Percentiles rank a stretch among this genome's conserved stretches.
These are phyloP conservation scores for Petrea volubilis DNA, from an alignment of 257 asterid genomes.

Conservation along the genomic window DNA sequence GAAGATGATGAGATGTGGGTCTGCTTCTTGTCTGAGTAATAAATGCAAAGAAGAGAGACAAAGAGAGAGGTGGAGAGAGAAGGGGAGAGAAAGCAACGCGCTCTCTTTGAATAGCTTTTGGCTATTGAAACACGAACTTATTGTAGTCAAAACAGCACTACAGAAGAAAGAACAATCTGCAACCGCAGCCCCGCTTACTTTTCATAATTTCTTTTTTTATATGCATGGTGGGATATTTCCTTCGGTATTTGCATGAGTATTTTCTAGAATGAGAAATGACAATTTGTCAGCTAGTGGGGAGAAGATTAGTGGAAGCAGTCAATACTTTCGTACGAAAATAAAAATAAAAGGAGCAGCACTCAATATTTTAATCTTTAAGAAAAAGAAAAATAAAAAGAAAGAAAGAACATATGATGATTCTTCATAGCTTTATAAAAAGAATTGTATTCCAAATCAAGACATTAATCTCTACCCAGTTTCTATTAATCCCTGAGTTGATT, in stretches of 20 bases:
- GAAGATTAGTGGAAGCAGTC: constrained; percentile 35
- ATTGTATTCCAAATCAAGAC: constrained; percentile 8
- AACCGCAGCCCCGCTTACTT: background rate
- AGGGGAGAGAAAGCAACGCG: background rate
- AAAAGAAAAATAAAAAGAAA: too few species aligned
- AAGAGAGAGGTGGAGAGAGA: background rate
- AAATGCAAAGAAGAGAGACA: constrained; percentile 30
- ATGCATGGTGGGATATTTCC: background rate
- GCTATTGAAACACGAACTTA: constrained; percentile 7
- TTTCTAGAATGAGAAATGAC: background rate
- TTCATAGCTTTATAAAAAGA: background rate
- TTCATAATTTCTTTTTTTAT: background rate
- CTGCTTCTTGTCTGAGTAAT: constrained; percentile 27
- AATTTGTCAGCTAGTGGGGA: background rate
- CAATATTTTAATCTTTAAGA: background rate
- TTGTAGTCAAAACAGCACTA: constrained; percentile 24
- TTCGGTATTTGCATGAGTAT: too few species aligned
- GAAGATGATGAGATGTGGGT: constrained; percentile 33
- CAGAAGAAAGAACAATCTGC: background rate
- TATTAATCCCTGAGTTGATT: constrained; percentile 8
- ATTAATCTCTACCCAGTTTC: background rate
- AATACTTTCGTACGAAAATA: too few species aligned
- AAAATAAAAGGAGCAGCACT: too few species aligned
- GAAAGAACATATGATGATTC: background rate
- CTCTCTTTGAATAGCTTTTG: constrained; percentile 1